Conservation (phyloP, 768 basidiomycete genomes). For the Botryobasidium botryosum region DNA sequence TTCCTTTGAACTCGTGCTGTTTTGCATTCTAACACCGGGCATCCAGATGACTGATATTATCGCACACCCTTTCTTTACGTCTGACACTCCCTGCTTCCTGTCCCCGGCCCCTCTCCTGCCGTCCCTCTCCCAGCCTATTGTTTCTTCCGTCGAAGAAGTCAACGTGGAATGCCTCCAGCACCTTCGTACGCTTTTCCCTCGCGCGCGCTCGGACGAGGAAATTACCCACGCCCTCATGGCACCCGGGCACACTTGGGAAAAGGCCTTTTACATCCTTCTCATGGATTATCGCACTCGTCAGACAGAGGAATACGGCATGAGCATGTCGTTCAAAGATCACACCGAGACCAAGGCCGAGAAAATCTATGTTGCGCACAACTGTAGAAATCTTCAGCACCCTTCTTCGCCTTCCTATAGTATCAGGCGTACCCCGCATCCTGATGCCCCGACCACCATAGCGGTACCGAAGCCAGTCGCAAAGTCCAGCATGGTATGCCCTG, state of each 20-base stretch:
- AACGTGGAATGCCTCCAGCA: conserved; percentile 85
- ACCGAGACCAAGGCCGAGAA: conserved; percentile 32
- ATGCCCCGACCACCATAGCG: too few species aligned
- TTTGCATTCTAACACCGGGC: neutral
- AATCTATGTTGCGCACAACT: conserved; percentile 2
- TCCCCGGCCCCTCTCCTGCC: conserved; percentile 22
- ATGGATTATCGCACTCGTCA: conserved; percentile 63
- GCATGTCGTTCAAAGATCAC: conserved; percentile 24
- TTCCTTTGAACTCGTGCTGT: neutral
- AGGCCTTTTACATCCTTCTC: conserved; percentile 88
- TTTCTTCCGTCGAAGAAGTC: conserved; percentile 49
- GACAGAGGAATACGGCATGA: conserved; percentile 40
- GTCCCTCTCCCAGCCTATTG: conserved; percentile 43
- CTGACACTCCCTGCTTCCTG: conserved; percentile 25
- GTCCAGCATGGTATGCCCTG: too few species aligned
- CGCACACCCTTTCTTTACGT: conserved; percentile 59
- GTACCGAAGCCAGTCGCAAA: too few species aligned
- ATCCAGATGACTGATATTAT: conserved; percentile 52
- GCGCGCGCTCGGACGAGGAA: conserved; percentile 53
- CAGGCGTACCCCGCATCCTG: conserved; percentile 17
- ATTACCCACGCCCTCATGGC: conserved; percentile 50
- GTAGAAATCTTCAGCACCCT: neutral
- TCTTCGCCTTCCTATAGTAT: conserved; percentile 6
- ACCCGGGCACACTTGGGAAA: conserved; percentile 73
- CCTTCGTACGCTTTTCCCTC: conserved; percentile 85